Evolutionary conservation across 345 rosid genomes (phyloP).

Genomic region (Brassica nigra): DNA sequence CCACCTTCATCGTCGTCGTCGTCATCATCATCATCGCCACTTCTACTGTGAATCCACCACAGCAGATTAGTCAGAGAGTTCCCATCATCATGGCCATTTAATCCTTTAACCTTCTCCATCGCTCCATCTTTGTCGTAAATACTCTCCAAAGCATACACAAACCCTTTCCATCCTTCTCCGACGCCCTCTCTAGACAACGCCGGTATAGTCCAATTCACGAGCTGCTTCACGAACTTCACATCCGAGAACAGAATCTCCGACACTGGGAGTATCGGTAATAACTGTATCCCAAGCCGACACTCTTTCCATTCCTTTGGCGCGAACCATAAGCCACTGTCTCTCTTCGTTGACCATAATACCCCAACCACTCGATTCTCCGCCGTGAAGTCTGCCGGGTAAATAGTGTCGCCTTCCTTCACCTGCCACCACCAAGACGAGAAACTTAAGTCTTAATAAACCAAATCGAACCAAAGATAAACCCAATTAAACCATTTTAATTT

Average conservation of each 20-base stretch:
- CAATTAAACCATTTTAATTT: not conserved
- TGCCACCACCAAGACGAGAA: constrained; percentile 63
- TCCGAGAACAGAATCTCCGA: constrained; percentile 77
- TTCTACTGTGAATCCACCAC: constrained; percentile 93
- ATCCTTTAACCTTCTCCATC: constrained; percentile 57
- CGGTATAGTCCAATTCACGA: constrained; percentile 81
- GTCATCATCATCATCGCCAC: constrained; percentile 42
- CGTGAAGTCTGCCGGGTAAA: constrained; percentile 69
- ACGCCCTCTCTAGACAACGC: constrained; percentile 69
- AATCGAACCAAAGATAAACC: not conserved
- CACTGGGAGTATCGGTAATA: constrained; percentile 71
- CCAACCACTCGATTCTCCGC: constrained; percentile 83
- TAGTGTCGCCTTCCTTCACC: constrained; percentile 54
- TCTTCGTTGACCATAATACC: constrained; percentile 83
- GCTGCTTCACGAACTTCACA: constrained; percentile 55
- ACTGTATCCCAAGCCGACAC: constrained; percentile 87
- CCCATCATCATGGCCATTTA: constrained; percentile 71
- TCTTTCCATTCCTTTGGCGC: constrained; percentile 83
- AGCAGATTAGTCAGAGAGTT: constrained; percentile 75
- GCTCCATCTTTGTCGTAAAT: constrained; percentile 65
- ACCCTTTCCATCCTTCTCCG: constrained; percentile 98
- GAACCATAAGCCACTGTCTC: constrained; percentile 94
- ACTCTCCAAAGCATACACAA: constrained; percentile 82
- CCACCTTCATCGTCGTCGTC: constrained; percentile 18
- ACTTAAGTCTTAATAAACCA: not conserved